These are phyloP conservation scores for Ascochyta koolunga DNA, from an alignment of 2,329 filamentous ascomycete genomes.

Conservation along the genomic window DNA sequence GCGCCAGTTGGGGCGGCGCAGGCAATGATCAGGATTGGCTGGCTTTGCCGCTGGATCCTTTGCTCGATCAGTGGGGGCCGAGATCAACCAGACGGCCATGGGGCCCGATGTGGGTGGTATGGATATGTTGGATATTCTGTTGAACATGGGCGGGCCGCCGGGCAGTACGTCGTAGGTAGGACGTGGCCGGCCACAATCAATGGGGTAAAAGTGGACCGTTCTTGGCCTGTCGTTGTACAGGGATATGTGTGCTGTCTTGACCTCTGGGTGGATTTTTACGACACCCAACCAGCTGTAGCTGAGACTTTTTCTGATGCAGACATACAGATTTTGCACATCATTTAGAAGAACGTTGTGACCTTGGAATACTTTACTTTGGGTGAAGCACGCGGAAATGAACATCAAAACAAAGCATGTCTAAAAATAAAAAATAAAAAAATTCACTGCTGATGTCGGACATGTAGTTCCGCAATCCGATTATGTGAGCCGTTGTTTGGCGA, in stretches of 20 bases:
- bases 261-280: neutral
- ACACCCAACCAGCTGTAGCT: slow-evolving; percentile 6
- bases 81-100: slow-evolving; percentile 62
- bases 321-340: too few species aligned
- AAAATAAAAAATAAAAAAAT: too few species aligned
- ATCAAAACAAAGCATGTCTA: too few species aligned
- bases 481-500: neutral
- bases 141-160: slow-evolving; percentile 47
- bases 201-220: neutral
- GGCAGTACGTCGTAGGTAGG: slow-evolving; percentile 22
- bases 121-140: slow-evolving; percentile 57
- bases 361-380: too few species aligned
- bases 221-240: neutral
- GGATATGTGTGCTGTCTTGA: neutral
- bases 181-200: neutral
- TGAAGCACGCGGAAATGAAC: too few species aligned
- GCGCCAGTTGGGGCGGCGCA: slow-evolving; percentile 25
- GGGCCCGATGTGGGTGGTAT: slow-evolving; percentile 69
- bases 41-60: slow-evolving; percentile 65
- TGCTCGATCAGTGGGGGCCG: slow-evolving; percentile 63
- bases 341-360: too few species aligned
- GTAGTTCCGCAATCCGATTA: neutral
- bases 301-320: neutral
- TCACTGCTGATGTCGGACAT: neutral
- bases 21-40: slow-evolving; percentile 62